Evolutionary conservation across 1,284 basidiomycete species (phyloP).

Genomic region (Grifola frondosa): DNA sequence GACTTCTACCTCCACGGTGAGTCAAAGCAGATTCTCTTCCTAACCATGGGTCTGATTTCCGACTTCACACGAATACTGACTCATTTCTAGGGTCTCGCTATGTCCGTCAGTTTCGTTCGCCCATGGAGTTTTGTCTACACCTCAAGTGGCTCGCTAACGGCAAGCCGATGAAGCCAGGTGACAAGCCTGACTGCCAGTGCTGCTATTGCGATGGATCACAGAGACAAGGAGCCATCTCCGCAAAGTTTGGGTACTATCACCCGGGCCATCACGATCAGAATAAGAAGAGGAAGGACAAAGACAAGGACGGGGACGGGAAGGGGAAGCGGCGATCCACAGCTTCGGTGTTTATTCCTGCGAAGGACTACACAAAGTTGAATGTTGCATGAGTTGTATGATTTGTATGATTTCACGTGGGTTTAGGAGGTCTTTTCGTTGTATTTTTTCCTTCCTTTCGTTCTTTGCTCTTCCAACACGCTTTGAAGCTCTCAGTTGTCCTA

Average conservation of each 20-base stretch:
- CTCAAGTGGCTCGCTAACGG: slow-evolving; percentile 30
- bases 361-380: slow-evolving; percentile 26
- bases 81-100: slow-evolving; percentile 17
- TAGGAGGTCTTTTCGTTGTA: neutral
- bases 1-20: slow-evolving; percentile 28
- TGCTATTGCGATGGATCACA: slow-evolving; percentile 21
- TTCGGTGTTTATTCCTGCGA: slow-evolving; percentile 13
- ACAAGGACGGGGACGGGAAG: slow-evolving; percentile 4
- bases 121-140: slow-evolving; percentile 30
- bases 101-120: slow-evolving; percentile 26
- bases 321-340: slow-evolving; percentile 4
- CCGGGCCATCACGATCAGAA: slow-evolving; percentile 8
- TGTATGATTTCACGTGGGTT: too few relatives aligned
- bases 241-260: slow-evolving; percentile 9
- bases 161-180: slow-evolving; percentile 18
- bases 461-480: neutral
- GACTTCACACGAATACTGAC: neutral
- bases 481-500: too few relatives aligned
- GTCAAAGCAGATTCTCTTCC: too few relatives aligned
- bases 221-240: slow-evolving; percentile 23
- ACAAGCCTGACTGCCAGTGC: slow-evolving; percentile 23
- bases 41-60: neutral
- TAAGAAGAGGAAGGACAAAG: slow-evolving; percentile 7
- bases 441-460: neutral
- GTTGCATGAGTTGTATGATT: too few relatives aligned